Conservation (phyloP, 163 green algal species). For the Scenedesmus sp. region DNA sequence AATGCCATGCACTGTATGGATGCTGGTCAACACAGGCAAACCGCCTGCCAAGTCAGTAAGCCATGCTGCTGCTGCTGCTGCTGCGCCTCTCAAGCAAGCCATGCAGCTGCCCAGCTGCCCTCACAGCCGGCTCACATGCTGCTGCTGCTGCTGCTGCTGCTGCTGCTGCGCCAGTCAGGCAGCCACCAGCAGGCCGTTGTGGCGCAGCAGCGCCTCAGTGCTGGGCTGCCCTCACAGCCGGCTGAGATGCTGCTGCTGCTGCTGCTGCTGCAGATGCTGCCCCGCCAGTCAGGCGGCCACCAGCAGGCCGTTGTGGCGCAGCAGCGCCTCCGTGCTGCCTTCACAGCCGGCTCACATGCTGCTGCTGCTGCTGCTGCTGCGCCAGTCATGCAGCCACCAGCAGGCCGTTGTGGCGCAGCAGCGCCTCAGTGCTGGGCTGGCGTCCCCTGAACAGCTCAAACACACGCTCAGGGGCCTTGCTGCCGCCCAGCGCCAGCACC, state of each 20-base stretch:
- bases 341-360: constrained; percentile 1
- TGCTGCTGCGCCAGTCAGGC: too few species aligned
- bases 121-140: too few species aligned
- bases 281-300: neutral
- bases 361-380: neutral
- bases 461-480: constrained; percentile 77
- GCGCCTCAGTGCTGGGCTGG: constrained; percentile 85
- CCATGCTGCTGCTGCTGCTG: too few species aligned
- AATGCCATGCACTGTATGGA: too few species aligned
- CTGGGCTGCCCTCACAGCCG: too few species aligned
- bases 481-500: constrained; percentile 92
- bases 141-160: too few species aligned
- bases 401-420: constrained; percentile 92
- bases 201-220: too few species aligned
- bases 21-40: too few species aligned
- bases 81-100: too few species aligned
- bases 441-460: constrained; percentile 93
- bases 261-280: neutral
- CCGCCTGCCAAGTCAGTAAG: too few species aligned
- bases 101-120: too few species aligned
- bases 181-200: too few species aligned
- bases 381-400: constrained; percentile 49
- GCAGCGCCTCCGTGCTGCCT: neutral
- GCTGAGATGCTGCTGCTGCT: neutral
- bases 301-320: neutral